Base-by-base conservation (phyloP, 2,329 filamentous ascomycete species). In the Aspergillus quadrilineatus region DNA sequence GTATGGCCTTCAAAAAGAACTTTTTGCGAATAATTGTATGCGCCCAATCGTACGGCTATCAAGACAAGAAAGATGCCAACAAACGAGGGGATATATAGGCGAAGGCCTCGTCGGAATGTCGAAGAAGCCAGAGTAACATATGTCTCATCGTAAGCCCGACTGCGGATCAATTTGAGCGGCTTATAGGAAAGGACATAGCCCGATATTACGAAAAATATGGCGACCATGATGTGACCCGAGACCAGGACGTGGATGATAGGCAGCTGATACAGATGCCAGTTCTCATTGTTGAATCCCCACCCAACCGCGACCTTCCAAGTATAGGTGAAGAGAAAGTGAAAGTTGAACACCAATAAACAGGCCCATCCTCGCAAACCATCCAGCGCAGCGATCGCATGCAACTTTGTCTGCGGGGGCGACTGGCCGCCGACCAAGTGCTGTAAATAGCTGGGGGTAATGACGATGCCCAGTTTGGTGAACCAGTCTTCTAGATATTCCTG, bases 171-270 rank as follows among this genome's bases (percentile, higher is more conserved):
- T 58, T 72, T 77, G 52, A 76, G 58, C 3, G 73, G 73, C 55
- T 74, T 75, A 55, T 74, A 73, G 29, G 75, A 77, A 46, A 79
- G 68, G n/a, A 77, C 76, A 55, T 79, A 80, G 50, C 77, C 77
- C 7, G 76, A 79, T 28, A 80, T 73, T 34, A 79, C 73, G 61
- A 80, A 80, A 66, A 80, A 79, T 37, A 79, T 74, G 45, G 73
- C 70, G 12, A 79, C 77, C 76, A 77, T 77, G 57, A 78, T 73
- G 58, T 79, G 76, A 26, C 77, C 76, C 4, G 75, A 73, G 54
- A 76, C 75, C 28, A 77, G 60, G 60, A 77, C 64, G 49, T 77
- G 74, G 22, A 78, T 50, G 60, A 78, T 67, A 9, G 76, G 76
- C 4, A 76, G 63, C 58, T 77, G 74, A 50, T 75, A 69, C 12